These are phyloP conservation scores for Mycena alexandri DNA, from an alignment of 768 basidiomycete species.

Conservation along the genomic window DNA sequence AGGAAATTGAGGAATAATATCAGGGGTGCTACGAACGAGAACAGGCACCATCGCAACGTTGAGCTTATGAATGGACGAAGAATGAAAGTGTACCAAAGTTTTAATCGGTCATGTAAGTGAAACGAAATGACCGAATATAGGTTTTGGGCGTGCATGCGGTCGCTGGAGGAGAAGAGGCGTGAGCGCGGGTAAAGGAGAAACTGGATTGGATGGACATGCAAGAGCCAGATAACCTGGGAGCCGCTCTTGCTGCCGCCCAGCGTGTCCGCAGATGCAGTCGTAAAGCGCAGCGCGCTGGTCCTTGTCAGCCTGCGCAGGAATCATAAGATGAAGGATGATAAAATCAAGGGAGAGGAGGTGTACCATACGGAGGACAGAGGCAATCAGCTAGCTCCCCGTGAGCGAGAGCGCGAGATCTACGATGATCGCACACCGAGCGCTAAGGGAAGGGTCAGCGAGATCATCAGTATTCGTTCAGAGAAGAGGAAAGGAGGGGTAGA, in stretches of 20 bases:
- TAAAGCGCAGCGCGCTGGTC: conserved; percentile 72
- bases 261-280: conserved; percentile 81
- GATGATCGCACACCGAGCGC: conserved; percentile 81
- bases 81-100: conserved; percentile 41
- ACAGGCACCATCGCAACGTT: neutral
- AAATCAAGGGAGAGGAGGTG: neutral
- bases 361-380: conserved; percentile 39
- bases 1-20: conserved; percentile 12
- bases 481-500: conserved; percentile 1
- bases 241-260: conserved; percentile 48
- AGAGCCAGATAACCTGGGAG: conserved; percentile 92
- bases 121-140: conserved; percentile 31
- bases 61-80: conserved; percentile 11
- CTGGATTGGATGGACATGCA: conserved; percentile 49
- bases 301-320: conserved; percentile 74
- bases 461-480: no score
- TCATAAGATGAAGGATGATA: conserved; percentile 18
- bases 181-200: neutral
- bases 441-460: conserved; percentile 32
- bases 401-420: conserved; percentile 87
- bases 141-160: conserved; percentile 73
- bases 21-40: conserved; percentile 10
- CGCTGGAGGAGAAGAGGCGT: conserved; percentile 48
- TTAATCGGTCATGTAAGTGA: conserved; percentile 43
- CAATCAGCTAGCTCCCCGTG: conserved; percentile 88